These are phyloP conservation scores for Teratosphaeriaceae sp. DNA, from an alignment of 2,329 filamentous ascomycete genomes.

Conservation along the genomic window DNA sequence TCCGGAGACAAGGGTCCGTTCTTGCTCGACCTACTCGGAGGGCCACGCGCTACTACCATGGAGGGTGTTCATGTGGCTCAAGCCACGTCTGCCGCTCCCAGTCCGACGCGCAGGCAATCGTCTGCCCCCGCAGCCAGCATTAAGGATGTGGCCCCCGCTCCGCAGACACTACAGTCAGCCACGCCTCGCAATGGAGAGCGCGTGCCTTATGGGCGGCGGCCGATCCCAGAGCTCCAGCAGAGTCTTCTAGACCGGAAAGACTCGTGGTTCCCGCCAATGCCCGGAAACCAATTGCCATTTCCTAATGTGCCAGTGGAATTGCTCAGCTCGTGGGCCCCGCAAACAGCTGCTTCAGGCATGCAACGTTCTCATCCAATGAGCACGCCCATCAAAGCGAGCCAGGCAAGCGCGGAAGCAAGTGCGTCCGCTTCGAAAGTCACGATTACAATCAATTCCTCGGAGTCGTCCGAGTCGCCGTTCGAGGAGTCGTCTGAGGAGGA, in stretches of 20 bases:
- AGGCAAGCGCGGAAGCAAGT: neutral
- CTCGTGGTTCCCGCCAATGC: conserved; percentile 33
- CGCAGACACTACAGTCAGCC: neutral
- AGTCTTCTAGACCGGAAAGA: conserved; percentile 41
- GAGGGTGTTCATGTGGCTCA: neutral
- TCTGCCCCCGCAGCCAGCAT: no score
- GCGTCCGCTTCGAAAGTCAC: neutral
- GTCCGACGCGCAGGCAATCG: neutral
- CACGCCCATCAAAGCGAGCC: neutral
- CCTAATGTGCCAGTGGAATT: conserved; percentile 34
- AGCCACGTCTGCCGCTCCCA: neutral
- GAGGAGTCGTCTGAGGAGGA: conserved; percentile 5
- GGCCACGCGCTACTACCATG: neutral
- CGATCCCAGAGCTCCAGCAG: conserved; percentile 42
- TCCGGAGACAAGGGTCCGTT: neutral
- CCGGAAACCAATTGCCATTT: conserved; percentile 29
- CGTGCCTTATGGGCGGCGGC: conserved; percentile 20
- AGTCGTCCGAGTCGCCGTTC: neutral
- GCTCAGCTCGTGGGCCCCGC: conserved; percentile 22
- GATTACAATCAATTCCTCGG: neutral
- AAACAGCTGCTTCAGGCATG: neutral
- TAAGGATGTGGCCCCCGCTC: no score
- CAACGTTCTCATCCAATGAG: no score
- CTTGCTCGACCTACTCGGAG: conserved; percentile 3
- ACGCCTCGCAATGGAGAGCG: neutral